These are phyloP conservation scores for Apiospora rasikravindrae DNA, from an alignment of 2,329 filamentous ascomycete species.

Conservation along the genomic window DNA sequence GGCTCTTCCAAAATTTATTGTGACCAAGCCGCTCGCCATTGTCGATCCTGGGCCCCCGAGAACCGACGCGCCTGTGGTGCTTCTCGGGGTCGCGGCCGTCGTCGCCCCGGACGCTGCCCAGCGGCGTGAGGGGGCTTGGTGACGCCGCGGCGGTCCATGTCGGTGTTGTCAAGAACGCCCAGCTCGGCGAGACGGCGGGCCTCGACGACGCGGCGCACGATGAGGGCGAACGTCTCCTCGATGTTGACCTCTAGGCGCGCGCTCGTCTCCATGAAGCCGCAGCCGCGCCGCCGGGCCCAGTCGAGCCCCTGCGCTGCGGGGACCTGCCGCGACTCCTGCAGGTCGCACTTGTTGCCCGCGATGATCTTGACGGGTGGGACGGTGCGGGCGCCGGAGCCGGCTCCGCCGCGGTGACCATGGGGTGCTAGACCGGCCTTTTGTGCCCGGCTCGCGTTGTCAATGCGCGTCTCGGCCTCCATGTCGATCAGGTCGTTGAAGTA, in stretches of 20 bases:
- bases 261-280: slow-evolving; percentile 90
- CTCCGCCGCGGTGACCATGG: slow-evolving; percentile 28
- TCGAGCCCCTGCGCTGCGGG: slow-evolving; percentile 74
- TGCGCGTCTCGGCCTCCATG: slow-evolving; percentile 75
- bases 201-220: slow-evolving; percentile 67
- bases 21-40: slow-evolving; percentile 51
- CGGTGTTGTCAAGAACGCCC: slow-evolving; percentile 49
- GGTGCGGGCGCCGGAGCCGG: slow-evolving; percentile 50
- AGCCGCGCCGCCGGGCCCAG: slow-evolving; percentile 74
- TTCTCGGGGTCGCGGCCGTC: slow-evolving; percentile 46
- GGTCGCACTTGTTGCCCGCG: slow-evolving; percentile 85
- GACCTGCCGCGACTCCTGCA: slow-evolving; percentile 72
- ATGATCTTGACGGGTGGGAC: slow-evolving; percentile 81
- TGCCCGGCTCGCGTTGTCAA: slow-evolving; percentile 65
- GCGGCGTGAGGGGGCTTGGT: slow-evolving; percentile 62
- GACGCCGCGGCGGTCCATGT: slow-evolving; percentile 57
- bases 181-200: slow-evolving; percentile 55
- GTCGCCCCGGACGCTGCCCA: slow-evolving; percentile 42
- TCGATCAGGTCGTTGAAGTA: slow-evolving; percentile 86
- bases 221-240: slow-evolving; percentile 83
- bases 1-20: slow-evolving; percentile 59
- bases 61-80: slow-evolving; percentile 28
- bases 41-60: slow-evolving; percentile 48
- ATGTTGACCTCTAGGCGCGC: slow-evolving; percentile 86
- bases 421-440: slow-evolving; percentile 47